phyloP scores from a whole-genome alignment of 2,329 filamentous ascomycete species.

The Blumeria graminis region DNA sequence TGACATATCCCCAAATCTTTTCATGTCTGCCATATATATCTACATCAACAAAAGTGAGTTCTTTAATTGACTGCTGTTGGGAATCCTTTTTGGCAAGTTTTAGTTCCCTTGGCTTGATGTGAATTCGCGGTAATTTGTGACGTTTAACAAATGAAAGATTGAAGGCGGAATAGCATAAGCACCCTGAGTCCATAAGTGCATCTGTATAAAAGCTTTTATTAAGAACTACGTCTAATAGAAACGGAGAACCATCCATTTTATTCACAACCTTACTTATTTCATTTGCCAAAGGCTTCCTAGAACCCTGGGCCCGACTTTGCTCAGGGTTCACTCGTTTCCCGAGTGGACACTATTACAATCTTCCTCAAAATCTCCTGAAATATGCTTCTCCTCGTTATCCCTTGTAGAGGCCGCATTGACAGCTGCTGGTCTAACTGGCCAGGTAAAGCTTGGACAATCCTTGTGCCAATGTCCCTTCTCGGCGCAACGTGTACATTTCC shows the following conservation, averaged over 20 bases:
- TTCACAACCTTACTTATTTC: not conserved
- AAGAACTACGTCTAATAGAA: not conserved
- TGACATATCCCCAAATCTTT: not conserved
- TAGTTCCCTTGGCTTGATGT: not conserved
- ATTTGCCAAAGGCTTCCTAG: not conserved
- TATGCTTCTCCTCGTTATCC: not conserved
- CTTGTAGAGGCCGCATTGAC: not conserved
- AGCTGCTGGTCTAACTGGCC: not conserved
- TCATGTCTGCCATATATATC: not conserved
- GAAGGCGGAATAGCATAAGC: not conserved
- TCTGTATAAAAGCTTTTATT: not conserved
- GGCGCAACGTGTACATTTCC: not conserved
- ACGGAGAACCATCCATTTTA: not conserved
- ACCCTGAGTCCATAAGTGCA: not conserved
- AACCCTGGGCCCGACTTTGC: not conserved
- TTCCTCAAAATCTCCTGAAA: not conserved
- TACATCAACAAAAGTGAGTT: not conserved
- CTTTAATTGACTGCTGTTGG: not conserved
- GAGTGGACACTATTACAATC: not conserved
- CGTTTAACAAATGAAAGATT: not conserved
- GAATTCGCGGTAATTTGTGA: not conserved
- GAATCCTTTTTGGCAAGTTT: not conserved
- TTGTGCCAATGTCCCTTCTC: not conserved
- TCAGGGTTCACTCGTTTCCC: not conserved
- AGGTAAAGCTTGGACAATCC: not conserved